phyloP scores from a whole-genome alignment of 2,329 filamentous ascomycete genomes.

The Neophaeococcomyces mojaviensis region DNA sequence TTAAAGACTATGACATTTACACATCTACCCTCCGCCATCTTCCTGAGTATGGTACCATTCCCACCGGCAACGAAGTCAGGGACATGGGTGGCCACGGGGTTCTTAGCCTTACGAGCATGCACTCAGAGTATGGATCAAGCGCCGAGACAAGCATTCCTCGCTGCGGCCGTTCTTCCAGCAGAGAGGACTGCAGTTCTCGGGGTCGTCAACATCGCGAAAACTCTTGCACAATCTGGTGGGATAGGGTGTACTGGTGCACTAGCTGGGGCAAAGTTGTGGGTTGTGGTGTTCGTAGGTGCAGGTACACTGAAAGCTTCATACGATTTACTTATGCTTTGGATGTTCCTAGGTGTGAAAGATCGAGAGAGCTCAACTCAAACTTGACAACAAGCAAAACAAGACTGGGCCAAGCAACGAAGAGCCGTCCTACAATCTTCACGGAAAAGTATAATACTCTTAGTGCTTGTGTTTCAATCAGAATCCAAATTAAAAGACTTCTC shows the following conservation, averaged over 20 bases:
- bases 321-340: constrained; percentile 49
- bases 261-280: constrained; percentile 48
- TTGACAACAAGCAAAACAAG: no score
- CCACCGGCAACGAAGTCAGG: no score
- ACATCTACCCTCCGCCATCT: constrained; percentile 54
- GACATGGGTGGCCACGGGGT: constrained; percentile 44
- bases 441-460: no score
- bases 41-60: constrained; percentile 53
- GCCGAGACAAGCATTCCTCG: constrained; percentile 57
- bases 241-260: constrained; percentile 50
- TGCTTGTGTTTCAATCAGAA: no score
- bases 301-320: constrained; percentile 49
- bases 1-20: constrained; percentile 57
- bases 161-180: constrained; percentile 55
- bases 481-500: no score
- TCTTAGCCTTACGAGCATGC: constrained; percentile 53
- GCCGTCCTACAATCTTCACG: no score
- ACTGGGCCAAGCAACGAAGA: no score
- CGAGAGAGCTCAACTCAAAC: no score
- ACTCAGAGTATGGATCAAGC: constrained; percentile 64
- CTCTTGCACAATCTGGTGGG: constrained; percentile 48
- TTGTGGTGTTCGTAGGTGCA: constrained; percentile 53
- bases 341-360: no score
- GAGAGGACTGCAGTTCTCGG: constrained; percentile 64
- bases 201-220: constrained; percentile 55